Conservation (phyloP, 164 flowering plant species). For the Aristolochia fimbriata region DNA sequence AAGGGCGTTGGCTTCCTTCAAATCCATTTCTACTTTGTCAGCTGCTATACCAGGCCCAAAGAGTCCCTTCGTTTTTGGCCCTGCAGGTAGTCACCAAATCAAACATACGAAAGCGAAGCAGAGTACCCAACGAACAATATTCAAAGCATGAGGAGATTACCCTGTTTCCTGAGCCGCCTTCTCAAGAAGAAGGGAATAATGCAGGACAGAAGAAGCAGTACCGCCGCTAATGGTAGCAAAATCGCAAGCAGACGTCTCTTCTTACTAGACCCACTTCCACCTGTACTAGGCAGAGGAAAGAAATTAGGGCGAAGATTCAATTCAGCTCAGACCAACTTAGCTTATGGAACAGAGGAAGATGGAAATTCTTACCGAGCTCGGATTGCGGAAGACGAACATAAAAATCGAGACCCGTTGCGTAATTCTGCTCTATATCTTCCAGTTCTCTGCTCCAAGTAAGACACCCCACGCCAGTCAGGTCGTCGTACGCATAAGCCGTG, state of each 20-base stretch:
- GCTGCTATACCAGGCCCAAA: not conserved
- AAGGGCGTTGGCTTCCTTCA: not conserved
- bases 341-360: no score
- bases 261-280: not conserved
- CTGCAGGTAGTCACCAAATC: no score
- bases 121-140: no score
- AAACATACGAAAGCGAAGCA: no score
- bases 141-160: no score
- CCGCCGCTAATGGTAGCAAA: not conserved
- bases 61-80: not conserved
- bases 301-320: no score
- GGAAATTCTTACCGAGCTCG: not conserved
- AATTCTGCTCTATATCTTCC: not conserved
- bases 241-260: not conserved
- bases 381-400: conserved; percentile 1
- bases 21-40: no score
- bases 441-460: conserved; percentile 2
- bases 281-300: not conserved
- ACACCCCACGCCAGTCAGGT: conserved; percentile 1
- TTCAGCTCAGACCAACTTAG: no score
- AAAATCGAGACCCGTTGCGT: not conserved
- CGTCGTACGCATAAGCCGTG: conserved; percentile 4
- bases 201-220: not conserved
- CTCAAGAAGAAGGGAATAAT: no score
- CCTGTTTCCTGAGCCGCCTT: no score